Conservation (phyloP, 305 asterid species). For the Rubia tinctorum region DNA sequence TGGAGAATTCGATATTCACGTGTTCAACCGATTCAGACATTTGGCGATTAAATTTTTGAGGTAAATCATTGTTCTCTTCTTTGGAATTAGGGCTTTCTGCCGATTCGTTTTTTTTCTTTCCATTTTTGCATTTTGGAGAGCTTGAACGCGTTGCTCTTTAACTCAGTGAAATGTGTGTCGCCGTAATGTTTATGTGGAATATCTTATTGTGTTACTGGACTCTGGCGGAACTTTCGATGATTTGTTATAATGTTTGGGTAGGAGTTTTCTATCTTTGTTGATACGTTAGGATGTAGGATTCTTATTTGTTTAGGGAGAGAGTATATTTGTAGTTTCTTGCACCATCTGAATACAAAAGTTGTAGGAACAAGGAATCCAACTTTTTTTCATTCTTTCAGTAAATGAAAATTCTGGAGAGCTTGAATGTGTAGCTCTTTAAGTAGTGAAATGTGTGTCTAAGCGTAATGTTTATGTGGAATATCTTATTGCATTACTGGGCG, state of each 20-base stretch:
- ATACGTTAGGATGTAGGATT: no score
- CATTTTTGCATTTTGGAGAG: neutral
- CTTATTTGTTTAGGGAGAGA: no score
- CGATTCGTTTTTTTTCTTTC: no score
- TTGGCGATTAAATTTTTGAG: no score
- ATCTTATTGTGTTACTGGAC: neutral
- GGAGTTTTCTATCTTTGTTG: no score
- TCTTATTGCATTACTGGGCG: neutral
- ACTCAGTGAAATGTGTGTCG: neutral
- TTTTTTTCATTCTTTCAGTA: neutral
- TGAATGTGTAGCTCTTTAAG: neutral
- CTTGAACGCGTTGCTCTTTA: neutral
- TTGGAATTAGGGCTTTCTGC: no score
- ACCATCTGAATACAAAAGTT: constrained; percentile 85
- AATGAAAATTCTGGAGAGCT: neutral
- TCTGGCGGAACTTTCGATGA: no score
- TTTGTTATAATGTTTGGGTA: no score
- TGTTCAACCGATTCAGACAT: no score
- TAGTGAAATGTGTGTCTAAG: neutral
- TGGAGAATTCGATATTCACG: no score
- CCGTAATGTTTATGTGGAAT: neutral
- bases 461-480: neutral
- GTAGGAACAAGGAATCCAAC: constrained; percentile 37
- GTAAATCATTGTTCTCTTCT: no score
- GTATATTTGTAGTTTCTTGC: no score